Evolutionary conservation across 306 rosid species (phyloP), one percentile per base, ranked within the genome.

Genomic region (Leucaena leucocephala): DNA sequence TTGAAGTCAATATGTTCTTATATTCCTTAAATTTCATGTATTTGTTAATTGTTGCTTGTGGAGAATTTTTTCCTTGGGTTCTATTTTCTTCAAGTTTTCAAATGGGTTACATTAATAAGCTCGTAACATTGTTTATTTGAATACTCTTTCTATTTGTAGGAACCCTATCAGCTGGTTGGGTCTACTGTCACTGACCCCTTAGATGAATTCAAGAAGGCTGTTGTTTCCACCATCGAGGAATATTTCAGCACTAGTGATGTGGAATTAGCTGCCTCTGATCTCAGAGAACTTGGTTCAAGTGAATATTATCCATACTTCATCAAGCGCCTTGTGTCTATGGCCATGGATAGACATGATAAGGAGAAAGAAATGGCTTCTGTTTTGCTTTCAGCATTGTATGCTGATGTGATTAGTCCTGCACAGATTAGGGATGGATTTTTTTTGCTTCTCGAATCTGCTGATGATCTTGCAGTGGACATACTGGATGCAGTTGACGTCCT

Each of bases 291-390:
- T 35, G 97, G 99, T 82, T 90, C 98, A 9, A 91, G 89, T 87
- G 88, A 90, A 83, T 95, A 93, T 71, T 94, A 83, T 84, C 92
- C 99, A 40, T 95, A 95, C 91, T 90, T 95, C 52, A 87, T 95
- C 22, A 95, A 95, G 87, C 91, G 99, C 21, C 98, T 95, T 58
- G 87, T 95, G 65, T 95, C 99, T 76, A 76, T 91, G 92, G 97
- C 99, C 66, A 88, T 95, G 99, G 99, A 95, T 76, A 90, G 97
- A 79, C 98, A 93, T 79, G 99, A 95, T 79, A 95, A 93, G 83
- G 99, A 95, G 88, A 95, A 95, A 85, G 99, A 95, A 84, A 95
- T 92, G 99, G 97, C 99, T 52, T 95, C 99, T 7, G 98, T 95
- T 85, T 80, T 95, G 64, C 96, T 95, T 76, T 95, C 99, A 78